phyloP scores from a whole-genome alignment of 2,329 filamentous ascomycete genomes.

The Phaeosphaeria sp. region DNA sequence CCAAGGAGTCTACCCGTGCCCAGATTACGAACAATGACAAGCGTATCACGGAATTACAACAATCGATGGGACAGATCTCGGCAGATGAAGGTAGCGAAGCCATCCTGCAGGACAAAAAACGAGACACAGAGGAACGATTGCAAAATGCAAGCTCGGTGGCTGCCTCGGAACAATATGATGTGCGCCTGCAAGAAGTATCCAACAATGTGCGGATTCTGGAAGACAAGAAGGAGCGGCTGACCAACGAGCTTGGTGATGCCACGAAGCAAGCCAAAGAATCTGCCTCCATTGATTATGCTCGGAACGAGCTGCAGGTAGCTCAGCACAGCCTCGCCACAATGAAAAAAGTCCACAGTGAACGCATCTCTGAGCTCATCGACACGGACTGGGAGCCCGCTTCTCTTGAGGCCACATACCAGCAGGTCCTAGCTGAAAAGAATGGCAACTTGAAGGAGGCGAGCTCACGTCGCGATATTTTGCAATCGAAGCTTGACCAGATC shows the following conservation, averaged over 20 bases:
- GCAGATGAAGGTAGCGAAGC: constrained; percentile 87
- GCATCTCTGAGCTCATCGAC: constrained; percentile 70
- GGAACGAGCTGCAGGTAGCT: constrained; percentile 77
- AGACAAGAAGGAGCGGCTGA: constrained; percentile 72
- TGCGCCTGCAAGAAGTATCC: constrained; percentile 71
- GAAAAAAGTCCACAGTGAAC: constrained; percentile 73
- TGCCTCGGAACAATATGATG: constrained; percentile 71
- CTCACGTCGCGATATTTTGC: constrained; percentile 71
- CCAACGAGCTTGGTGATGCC: constrained; percentile 81
- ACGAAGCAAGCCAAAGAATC: constrained; percentile 82
- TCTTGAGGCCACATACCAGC: constrained; percentile 75
- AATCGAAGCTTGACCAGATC: constrained; percentile 76
- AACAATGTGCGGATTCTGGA: constrained; percentile 72
- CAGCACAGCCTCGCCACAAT: constrained; percentile 79
- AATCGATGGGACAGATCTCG: constrained; percentile 72
- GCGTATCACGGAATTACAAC: constrained; percentile 70
- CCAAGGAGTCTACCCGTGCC: constrained; percentile 74
- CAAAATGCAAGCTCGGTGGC: constrained; percentile 68
- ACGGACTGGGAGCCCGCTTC: constrained; percentile 71
- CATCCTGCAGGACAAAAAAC: constrained; percentile 74
- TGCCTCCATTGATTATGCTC: constrained; percentile 82
- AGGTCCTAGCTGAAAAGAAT: constrained; percentile 63
- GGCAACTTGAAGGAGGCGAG: constrained; percentile 68
- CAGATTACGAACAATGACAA: constrained; percentile 77
- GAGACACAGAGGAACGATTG: constrained; percentile 71